Percentiles rank a stretch among this genome's conserved stretches.
phyloP scores from a whole-genome alignment of 331 rosid genomes.

The Dryas integrifolia region DNA sequence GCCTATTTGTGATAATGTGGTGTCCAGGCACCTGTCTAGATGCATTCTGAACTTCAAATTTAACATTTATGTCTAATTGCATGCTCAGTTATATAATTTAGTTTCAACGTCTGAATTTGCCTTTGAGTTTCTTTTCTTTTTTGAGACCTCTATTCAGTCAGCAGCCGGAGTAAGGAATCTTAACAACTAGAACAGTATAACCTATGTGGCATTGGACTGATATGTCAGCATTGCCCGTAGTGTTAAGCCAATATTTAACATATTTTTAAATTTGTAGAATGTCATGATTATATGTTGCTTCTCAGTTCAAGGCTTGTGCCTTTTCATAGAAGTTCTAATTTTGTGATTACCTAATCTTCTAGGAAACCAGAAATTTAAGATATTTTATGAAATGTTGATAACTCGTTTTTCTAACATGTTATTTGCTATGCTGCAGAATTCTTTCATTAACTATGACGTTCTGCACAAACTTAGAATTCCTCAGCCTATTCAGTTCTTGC shows the following conservation, averaged over 20 bases:
- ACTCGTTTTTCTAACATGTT: conserved; percentile 13
- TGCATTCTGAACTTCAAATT: conserved; percentile 16
- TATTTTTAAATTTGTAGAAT: neutral
- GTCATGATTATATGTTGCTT: neutral
- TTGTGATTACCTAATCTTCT: neutral
- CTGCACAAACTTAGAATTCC: conserved; percentile 89
- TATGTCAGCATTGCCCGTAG: conserved; percentile 5
- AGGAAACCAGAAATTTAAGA: neutral
- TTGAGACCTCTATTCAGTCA: neutral
- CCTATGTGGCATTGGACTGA: neutral
- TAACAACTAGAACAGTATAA: neutral
- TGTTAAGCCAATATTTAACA: neutral
- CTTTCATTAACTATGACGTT: conserved; percentile 72
- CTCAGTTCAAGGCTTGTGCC: neutral
- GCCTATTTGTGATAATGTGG: conserved; percentile 12
- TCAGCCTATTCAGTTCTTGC: conserved; percentile 91
- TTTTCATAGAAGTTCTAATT: conserved; percentile 2
- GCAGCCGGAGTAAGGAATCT: neutral
- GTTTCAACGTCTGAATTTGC: neutral
- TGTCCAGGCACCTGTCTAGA: neutral
- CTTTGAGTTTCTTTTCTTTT: neutral
- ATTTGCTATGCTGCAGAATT: conserved; percentile 57
- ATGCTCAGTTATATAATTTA: neutral
- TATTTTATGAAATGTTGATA: conserved; percentile 19
- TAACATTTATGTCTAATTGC: conserved; percentile 2